Evolutionary conservation across 2,329 filamentous ascomycete species (phyloP).

Genomic region (Exophiala phaeomuriformis): DNA sequence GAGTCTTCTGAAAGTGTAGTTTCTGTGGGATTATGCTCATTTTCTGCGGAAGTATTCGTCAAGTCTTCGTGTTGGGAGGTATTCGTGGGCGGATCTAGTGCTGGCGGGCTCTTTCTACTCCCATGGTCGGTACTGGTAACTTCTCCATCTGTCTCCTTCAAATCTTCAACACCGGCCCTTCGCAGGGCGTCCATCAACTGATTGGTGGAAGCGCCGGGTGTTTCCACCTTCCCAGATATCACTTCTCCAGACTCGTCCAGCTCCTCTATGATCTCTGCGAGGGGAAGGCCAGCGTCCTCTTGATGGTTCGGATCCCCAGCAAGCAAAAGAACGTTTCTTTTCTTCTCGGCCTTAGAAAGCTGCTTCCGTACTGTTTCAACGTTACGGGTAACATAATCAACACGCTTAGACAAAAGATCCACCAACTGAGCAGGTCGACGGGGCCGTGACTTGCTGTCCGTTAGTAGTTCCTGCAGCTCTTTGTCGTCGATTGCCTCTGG

Average conservation of each 20-base stretch:
- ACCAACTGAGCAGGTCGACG: constrained; percentile 53
- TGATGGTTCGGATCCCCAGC: constrained; percentile 54
- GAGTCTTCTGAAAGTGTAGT: not conserved
- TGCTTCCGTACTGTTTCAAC: constrained; percentile 66
- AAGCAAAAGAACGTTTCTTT: constrained; percentile 57
- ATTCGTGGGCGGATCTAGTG: not conserved
- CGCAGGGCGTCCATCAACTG: constrained; percentile 65
- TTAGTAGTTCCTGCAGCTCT: constrained; percentile 51
- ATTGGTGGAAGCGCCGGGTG: constrained; percentile 59
- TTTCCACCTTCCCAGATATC: constrained; percentile 58
- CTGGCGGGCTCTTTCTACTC: not conserved
- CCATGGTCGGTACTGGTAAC: constrained; percentile 14
- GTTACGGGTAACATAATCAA: constrained; percentile 87
- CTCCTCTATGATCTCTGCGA: constrained; percentile 88
- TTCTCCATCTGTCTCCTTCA: constrained; percentile 28
- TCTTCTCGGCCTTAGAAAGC: constrained; percentile 60
- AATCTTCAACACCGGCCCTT: constrained; percentile 63
- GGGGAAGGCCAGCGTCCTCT: constrained; percentile 64
- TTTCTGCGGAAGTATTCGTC: not conserved
- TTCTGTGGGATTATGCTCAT: not conserved
- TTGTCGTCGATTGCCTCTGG: constrained; percentile 39
- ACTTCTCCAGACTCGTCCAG: constrained; percentile 87
- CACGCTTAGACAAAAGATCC: constrained; percentile 61
- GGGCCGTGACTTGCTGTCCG: constrained; percentile 40
- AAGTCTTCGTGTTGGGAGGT: not conserved